Conservation (phyloP, 2,329 filamentous ascomycete species). For the Fusarium mangiferae region DNA sequence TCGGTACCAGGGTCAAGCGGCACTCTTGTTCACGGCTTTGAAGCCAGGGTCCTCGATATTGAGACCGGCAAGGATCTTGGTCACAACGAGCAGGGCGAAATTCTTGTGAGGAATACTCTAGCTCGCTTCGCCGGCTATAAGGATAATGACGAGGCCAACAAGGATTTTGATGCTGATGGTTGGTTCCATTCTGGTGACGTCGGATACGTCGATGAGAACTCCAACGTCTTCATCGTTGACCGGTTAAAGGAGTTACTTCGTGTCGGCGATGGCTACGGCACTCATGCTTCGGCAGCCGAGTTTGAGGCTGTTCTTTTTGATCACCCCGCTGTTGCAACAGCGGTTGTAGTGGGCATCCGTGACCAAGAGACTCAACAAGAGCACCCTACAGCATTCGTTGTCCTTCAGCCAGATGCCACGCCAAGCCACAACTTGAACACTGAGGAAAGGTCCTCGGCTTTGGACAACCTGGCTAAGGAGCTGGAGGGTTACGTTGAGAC, state of each 20-base stretch:
- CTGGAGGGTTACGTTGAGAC: not conserved
- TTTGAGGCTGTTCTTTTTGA: not conserved
- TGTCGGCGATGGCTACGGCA: not conserved
- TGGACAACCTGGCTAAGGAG: not conserved
- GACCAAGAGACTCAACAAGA: not conserved
- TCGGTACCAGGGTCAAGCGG: not conserved
- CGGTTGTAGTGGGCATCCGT: not conserved
- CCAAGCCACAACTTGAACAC: not conserved
- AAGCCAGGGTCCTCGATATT: not conserved
- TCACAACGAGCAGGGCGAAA: not conserved
- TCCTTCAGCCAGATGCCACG: not conserved
- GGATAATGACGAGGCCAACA: not conserved
- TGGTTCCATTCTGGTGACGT: not conserved
- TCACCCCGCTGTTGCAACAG: not conserved
- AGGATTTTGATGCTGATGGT: not conserved
- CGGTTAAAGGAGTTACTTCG: not conserved
- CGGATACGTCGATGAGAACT: not conserved
- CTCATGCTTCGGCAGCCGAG: not conserved
- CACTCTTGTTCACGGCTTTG: not conserved
- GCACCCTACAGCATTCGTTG: not conserved
- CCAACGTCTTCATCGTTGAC: not conserved
- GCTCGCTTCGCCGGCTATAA: not conserved
- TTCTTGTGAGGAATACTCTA: not conserved
- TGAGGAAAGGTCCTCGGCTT: not conserved
- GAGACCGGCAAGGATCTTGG: not conserved